Evolutionary conservation across 768 basidiomycete species (phyloP), one percentile per base, ranked within the genome.

Genomic region (Phaeotremella fagi): DNA sequence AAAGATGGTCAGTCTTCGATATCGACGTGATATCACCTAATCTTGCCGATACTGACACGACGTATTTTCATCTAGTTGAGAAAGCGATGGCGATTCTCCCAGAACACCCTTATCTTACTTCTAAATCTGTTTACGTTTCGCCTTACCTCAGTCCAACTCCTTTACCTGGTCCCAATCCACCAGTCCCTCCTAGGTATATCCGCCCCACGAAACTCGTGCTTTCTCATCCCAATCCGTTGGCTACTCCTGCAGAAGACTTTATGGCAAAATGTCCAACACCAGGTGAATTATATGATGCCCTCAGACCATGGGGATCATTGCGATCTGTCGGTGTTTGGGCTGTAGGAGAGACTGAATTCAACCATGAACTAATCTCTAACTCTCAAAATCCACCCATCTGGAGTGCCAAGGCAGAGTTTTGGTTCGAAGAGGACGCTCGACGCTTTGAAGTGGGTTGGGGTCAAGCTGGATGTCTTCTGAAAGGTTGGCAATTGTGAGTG

Each of bases 401-500:
- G 67, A 33, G 60, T 3, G 67, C 64, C 6, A 48, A 46, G 27
- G 61, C 60, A 18, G 59, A 64, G 41, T 69, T 69, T 44, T 69
- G 67, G 67, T 55, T 55, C 43, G 67, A 69, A 29, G 61, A 61
- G n/a, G 67, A 69, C 33, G 67, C 67, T 18, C 46, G 33, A 28
- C 45, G 47, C 0, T 69, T 69, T 42, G 64, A 64, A 18, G 20
- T 35, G 14, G 66, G 66, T 5, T 65, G 63, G 44, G 66, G 66
- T 4, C 27, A 52, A 29, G 51, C 45, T 15, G 61, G 55, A 3
- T 52, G 55, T 35, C 35, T 56, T 4, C 24, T 69, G 14, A 66
- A 65, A 28, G 67, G 64, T 12, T 69, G 61, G 61, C 59, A 69
- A 50, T 42, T 69, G 67, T 69, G 53, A 61, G 67, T 55, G n/a